A percentile compares a stretch with the other conserved stretches of the same genome.
Conservation (phyloP, 73 alveolate genomes). For the Paramecium sexaurelia region DNA sequence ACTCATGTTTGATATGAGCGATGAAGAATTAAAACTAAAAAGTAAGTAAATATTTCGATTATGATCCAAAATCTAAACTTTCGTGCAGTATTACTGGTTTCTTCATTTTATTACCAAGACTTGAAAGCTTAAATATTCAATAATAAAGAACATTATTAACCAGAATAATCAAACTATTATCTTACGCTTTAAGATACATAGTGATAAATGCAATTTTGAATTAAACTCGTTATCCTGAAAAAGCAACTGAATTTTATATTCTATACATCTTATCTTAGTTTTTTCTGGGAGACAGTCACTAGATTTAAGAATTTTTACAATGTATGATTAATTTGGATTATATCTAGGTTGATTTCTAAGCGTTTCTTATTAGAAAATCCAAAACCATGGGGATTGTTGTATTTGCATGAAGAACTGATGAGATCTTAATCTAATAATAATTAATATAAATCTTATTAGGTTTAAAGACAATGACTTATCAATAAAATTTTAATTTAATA, state of each 20-base stretch:
- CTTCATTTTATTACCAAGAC: constrained; percentile 45
- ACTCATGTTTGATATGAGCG: not conserved
- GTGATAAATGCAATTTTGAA: constrained; percentile 27
- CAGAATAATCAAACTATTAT: not conserved
- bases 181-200: not conserved
- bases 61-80: not conserved
- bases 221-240: constrained; percentile 50
- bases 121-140: not conserved
- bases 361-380: constrained; percentile 23
- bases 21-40: constrained; percentile 41
- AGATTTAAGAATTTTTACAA: constrained; percentile 33
- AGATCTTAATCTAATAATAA: constrained; percentile 8
- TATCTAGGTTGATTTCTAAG: not conserved
- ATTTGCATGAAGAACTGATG: constrained; percentile 12
- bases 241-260: constrained; percentile 37
- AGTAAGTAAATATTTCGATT: not conserved
- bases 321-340: not conserved
- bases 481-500: not conserved
- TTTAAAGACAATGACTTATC: not conserved
- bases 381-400: constrained; percentile 50
- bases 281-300: not conserved
- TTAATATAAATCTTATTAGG: not conserved
- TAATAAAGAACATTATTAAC: not conserved
- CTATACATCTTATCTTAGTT: not conserved
- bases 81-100: not conserved